Conservation (phyloP, 2,329 filamentous ascomycete genomes). For the Paracoccidioides lutzii region DNA sequence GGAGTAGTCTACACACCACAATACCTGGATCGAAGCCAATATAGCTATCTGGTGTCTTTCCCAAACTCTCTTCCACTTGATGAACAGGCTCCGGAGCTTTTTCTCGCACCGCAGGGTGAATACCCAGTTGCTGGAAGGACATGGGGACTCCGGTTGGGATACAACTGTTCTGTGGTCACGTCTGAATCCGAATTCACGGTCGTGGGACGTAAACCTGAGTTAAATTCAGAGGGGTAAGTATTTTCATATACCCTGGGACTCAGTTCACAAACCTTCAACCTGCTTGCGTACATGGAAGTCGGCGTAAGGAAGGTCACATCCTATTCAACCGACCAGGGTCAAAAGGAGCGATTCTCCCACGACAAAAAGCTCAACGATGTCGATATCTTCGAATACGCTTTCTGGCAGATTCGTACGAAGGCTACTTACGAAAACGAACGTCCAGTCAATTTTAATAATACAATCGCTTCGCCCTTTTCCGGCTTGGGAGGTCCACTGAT, state of each 20-base stretch:
- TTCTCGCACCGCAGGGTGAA: conserved; percentile 3
- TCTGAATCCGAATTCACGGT: conserved; percentile 5
- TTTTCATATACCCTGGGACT: too few species aligned
- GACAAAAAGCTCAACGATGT: not conserved
- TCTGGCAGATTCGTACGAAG: not conserved
- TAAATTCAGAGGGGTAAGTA: not conserved
- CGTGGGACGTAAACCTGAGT: not conserved
- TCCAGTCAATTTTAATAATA: not conserved
- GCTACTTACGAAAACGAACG: not conserved
- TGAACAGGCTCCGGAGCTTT: conserved; percentile 1
- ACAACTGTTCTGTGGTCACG: conserved; percentile 5
- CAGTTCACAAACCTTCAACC: not conserved
- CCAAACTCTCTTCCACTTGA: conserved; percentile 1
- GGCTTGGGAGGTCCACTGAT: not conserved
- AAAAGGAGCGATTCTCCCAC: not conserved
- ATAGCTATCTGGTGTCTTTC: not conserved
- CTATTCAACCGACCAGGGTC: not conserved
- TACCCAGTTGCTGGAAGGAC: not conserved
- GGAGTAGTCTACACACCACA: conserved; percentile 4
- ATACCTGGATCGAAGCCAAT: conserved; percentile 1
- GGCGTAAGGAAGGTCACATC: not conserved
- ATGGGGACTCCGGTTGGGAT: conserved; percentile 5
- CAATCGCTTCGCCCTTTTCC: not conserved
- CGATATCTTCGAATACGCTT: not conserved
- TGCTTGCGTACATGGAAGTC: not conserved